These are phyloP conservation scores for Geotrichum ghanense DNA, from an alignment of 805 yeast genomes.

Conservation along the genomic window DNA sequence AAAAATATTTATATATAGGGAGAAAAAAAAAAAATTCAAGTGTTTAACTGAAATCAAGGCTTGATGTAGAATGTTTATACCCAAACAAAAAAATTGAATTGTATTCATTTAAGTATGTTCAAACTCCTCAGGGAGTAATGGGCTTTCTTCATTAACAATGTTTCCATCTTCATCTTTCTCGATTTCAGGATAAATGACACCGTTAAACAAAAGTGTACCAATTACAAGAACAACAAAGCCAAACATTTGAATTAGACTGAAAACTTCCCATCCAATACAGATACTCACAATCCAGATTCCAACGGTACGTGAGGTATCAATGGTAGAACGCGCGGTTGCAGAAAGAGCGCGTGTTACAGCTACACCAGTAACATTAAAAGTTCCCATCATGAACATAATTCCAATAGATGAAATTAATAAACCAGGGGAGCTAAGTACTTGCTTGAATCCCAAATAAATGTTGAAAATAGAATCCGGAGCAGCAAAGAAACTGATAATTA, in stretches of 20 bases:
- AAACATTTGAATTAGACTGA: slow-evolving; percentile 45
- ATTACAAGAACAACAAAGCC: slow-evolving; percentile 56
- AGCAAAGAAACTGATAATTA: slow-evolving; percentile 28
- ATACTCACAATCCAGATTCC: slow-evolving; percentile 68
- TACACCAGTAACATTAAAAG: slow-evolving; percentile 65
- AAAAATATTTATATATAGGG: neutral
- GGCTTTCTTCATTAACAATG: neutral
- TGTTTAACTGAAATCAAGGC: neutral
- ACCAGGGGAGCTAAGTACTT: slow-evolving; percentile 7
- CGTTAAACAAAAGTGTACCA: slow-evolving; percentile 68
- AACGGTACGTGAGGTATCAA: slow-evolving; percentile 66
- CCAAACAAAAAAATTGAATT: neutral
- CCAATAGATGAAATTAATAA: slow-evolving; percentile 43
- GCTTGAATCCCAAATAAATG: slow-evolving; percentile 20
- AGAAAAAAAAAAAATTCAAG: neutral
- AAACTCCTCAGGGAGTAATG: slow-evolving; percentile 1
- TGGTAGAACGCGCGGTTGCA: slow-evolving; percentile 70
- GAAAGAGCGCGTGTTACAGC: slow-evolving; percentile 52
- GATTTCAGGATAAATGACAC: slow-evolving; percentile 31
- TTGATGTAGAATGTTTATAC: neutral
- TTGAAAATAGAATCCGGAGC: slow-evolving; percentile 16
- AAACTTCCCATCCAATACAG: slow-evolving; percentile 63
- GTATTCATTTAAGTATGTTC: slow-evolving; percentile 1
- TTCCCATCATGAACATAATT: slow-evolving; percentile 62
- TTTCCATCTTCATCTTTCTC: neutral